Evolutionary conservation across 1,284 basidiomycete species (phyloP).

Genomic region (Amylostereum areolatum): DNA sequence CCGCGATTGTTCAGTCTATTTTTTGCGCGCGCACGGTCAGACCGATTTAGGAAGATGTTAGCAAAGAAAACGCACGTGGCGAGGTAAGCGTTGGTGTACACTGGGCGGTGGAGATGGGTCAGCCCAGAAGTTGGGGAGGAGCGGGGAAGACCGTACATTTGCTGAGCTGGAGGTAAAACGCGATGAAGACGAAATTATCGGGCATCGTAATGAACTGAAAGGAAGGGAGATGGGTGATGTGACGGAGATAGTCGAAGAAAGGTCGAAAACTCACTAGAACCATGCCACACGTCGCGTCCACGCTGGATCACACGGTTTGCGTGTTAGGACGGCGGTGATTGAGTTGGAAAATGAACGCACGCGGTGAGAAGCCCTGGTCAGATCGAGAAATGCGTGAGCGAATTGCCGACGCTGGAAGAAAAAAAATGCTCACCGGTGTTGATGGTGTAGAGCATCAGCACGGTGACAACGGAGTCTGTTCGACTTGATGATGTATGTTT

Average conservation of each 20-base stretch:
- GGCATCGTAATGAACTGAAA: constrained; percentile 40
- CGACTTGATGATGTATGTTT: constrained; percentile 7
- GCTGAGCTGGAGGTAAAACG: constrained; percentile 45
- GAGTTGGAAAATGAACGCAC: constrained; percentile 25
- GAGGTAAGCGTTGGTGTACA: constrained; percentile 49
- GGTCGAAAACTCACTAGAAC: constrained; percentile 24
- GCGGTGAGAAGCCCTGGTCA: constrained; percentile 35
- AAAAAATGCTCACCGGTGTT: constrained; percentile 24
- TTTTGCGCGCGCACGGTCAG: neutral
- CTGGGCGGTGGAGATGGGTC: constrained; percentile 17
- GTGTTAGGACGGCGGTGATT: too few relatives aligned
- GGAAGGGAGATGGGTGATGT: neutral
- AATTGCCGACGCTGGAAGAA: neutral
- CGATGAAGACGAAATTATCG: constrained; percentile 42
- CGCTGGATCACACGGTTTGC: neutral
- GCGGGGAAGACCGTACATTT: constrained; percentile 34
- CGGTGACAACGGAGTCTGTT: constrained; percentile 29
- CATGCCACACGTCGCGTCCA: constrained; percentile 39
- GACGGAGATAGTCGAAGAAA: neutral
- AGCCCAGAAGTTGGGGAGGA: neutral
- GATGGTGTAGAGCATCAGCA: constrained; percentile 31
- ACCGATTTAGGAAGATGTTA: neutral
- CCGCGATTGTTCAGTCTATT: constrained; percentile 37
- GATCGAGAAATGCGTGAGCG: neutral
- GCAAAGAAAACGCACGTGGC: constrained; percentile 24